Evolutionary conservation across 768 basidiomycete genomes (phyloP).

Genomic region (Mrakia frigida): DNA sequence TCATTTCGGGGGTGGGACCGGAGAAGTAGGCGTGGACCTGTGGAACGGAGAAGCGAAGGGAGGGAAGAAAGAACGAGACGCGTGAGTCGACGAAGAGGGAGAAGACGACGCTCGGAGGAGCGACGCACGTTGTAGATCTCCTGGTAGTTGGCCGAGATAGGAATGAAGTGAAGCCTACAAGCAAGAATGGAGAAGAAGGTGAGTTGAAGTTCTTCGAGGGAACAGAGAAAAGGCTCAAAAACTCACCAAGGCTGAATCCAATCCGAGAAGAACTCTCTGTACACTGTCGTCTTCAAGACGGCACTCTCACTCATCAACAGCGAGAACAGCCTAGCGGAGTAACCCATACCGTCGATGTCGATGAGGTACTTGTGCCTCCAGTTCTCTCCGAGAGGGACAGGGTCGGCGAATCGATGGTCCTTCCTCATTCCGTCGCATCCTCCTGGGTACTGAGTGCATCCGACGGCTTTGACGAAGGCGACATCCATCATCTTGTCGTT

Average conservation of each 20-base stretch:
- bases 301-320: slow-evolving; percentile 75
- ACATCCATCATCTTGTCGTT: slow-evolving; percentile 81
- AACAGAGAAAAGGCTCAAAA: background rate
- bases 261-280: slow-evolving; percentile 81
- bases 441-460: slow-evolving; percentile 65
- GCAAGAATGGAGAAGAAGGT: background rate
- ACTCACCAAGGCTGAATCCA: slow-evolving; percentile 86
- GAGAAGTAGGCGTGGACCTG: slow-evolving; percentile 85
- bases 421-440: slow-evolving; percentile 59
- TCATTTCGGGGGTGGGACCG: slow-evolving; percentile 62
- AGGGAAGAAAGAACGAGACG: background rate
- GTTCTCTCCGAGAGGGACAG: slow-evolving; percentile 74
- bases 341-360: slow-evolving; percentile 93
- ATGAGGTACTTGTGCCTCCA: slow-evolving; percentile 92
- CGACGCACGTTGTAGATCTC: slow-evolving; percentile 75
- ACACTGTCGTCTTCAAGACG: slow-evolving; percentile 83
- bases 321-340: slow-evolving; percentile 74
- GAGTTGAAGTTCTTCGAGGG: background rate
- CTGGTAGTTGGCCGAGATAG: slow-evolving; percentile 63
- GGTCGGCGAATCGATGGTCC: slow-evolving; percentile 64
- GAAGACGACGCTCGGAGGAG: background rate
- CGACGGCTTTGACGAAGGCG: slow-evolving; percentile 74
- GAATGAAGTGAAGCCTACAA: slow-evolving; percentile 86
- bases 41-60: slow-evolving; percentile 39
- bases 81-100: background rate